Conservation (phyloP, 768 basidiomycete species). For the Pleurotus ostreatus region DNA sequence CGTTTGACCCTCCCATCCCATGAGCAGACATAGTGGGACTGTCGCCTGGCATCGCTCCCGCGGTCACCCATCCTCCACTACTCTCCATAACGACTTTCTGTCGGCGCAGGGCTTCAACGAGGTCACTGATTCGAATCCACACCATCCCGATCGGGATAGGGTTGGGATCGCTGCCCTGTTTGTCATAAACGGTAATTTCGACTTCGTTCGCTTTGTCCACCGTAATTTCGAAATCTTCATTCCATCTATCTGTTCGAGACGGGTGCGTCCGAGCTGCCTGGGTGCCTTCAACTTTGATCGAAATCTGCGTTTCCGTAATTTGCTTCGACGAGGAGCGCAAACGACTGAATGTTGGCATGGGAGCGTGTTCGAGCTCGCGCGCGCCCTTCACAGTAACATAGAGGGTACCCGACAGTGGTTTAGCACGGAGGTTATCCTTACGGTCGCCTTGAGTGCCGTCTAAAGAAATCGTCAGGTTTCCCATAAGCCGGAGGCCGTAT, state of each 20-base stretch:
- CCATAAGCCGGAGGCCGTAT: slow-evolving; percentile 1
- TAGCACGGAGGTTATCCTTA: slow-evolving; percentile 90
- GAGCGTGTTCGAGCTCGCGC: slow-evolving; percentile 93
- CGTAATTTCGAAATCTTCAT: slow-evolving; percentile 93
- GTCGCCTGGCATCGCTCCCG: slow-evolving; percentile 79
- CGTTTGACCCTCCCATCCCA: slow-evolving; percentile 14
- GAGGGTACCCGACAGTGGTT: slow-evolving; percentile 90
- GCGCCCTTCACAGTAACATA: slow-evolving; percentile 86
- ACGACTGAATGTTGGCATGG: slow-evolving; percentile 52
- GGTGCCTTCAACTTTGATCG: slow-evolving; percentile 94
- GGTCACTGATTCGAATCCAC: slow-evolving; percentile 91
- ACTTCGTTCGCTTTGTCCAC: slow-evolving; percentile 99
- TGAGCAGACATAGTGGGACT: slow-evolving; percentile 23
- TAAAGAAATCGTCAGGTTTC: slow-evolving; percentile 9
- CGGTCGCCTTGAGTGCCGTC: slow-evolving; percentile 73
- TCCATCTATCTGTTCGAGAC: slow-evolving; percentile 94
- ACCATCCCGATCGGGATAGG: slow-evolving; percentile 90
- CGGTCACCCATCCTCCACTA: slow-evolving; percentile 95
- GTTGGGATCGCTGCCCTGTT: slow-evolving; percentile 74
- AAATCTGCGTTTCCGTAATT: slow-evolving; percentile 81
- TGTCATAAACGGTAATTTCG: slow-evolving; percentile 94
- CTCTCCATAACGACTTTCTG: slow-evolving; percentile 88
- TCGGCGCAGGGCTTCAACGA: slow-evolving; percentile 88
- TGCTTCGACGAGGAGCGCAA: slow-evolving; percentile 79
- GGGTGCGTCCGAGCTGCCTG: slow-evolving; percentile 90